Conservation (phyloP, 345 rosid genomes). For the Salix koriyanagi region DNA sequence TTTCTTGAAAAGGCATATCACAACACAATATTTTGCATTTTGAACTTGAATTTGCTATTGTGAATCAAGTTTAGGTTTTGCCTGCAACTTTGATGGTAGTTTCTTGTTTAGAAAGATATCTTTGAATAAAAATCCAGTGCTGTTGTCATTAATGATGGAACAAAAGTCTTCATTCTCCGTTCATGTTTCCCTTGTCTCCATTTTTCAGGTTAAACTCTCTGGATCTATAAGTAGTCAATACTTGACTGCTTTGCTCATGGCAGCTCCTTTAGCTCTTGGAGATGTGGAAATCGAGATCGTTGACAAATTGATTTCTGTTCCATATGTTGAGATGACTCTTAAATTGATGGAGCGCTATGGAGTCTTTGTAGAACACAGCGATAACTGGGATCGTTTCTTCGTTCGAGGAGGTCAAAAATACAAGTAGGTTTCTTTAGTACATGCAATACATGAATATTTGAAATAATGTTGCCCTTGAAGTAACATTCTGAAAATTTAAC, state of each 20-base stretch:
- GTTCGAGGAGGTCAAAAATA: conserved; percentile 84
- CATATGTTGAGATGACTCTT: conserved; percentile 96
- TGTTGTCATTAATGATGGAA: not conserved
- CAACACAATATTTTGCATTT: not conserved
- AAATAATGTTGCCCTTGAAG: not conserved
- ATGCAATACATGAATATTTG: not conserved
- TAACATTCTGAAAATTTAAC: conserved; percentile 17
- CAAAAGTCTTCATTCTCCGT: conserved; percentile 6
- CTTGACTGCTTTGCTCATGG: conserved; percentile 95
- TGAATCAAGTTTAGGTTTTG: not conserved
- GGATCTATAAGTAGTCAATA: conserved; percentile 94
- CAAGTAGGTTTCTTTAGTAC: conserved; percentile 45
- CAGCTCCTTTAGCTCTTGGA: conserved; percentile 92
- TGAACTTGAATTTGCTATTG: not conserved
- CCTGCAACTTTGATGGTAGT: not conserved
- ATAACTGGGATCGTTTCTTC: conserved; percentile 82
- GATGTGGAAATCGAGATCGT: conserved; percentile 86
- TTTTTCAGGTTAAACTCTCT: conserved; percentile 83
- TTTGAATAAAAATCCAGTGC: not conserved
- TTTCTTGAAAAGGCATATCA: not conserved
- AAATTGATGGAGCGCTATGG: conserved; percentile 93
- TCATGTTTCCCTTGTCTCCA: conserved; percentile 4
- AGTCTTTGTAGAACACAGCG: conserved; percentile 62
- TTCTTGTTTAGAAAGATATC: not conserved
- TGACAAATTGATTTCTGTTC: conserved; percentile 83